Evolutionary conservation across 192 early-diverging fungal genomes (phyloP), one percentile per base, ranked within the genome.

Genomic region (Rhizophagus clarus): DNA sequence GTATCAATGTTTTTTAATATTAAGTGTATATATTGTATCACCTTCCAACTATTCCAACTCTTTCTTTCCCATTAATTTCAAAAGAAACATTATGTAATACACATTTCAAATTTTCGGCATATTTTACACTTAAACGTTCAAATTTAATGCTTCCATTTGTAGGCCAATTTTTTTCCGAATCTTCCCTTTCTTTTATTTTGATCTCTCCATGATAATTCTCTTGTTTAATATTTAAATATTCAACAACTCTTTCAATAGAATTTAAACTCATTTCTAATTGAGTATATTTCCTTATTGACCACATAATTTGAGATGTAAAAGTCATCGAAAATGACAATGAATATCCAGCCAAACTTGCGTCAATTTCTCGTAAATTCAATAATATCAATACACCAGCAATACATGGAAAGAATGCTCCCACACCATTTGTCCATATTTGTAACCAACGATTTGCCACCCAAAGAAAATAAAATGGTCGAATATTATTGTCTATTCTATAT

Each of bases 31-130:
- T 40, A 40, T 40, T 40, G 37, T 40, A 14, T 31, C 15, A 74
- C 14, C 97, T 89, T 15, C 97, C 97, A 61, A 97, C 96, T 67
- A 98, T 92, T 49, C 96, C 97, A 79, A 99, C 92, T 81, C 95
- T 96, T 83, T 90, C 89, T 37, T 85, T 74, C 10, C 92, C 89
- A 2, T 85, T 85, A 61, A 96, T 91, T 2, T 83, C 42, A 67
- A 97, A 92, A 22, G 90, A 90, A 11, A 99, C 82, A 64, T 90
- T 84, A 40, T 88, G 84, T 62, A 94, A 93, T 24, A 99, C 89
- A 9, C 97, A 93, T 12, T 91, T 92, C 28, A 90, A 87, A 31
- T 93, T 94, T 40, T 93, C 91, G 20, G 92, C 88, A 72, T 99
- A 99, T 75, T 91, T 89, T 77, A 97, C 86, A 0, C 91, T 88